Evolutionary conservation across 495 filamentous ascomycete species (phyloP).

Genomic region (Opeltia flavorubescens): DNA sequence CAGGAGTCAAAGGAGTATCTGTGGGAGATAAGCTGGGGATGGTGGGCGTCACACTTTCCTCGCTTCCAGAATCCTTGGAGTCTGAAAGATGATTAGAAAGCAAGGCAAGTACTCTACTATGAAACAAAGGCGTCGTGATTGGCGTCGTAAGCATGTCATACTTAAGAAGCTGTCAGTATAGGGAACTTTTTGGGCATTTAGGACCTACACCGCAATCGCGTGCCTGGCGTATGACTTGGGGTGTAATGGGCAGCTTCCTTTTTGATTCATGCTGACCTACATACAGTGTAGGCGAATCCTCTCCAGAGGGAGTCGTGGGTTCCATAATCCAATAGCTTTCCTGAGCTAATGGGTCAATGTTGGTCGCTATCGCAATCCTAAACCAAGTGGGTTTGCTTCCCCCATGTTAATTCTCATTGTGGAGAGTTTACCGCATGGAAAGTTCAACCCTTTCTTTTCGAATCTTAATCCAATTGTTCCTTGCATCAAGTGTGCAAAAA

Average conservation of each 20-base stretch:
- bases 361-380: no score
- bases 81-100: constrained; percentile 42
- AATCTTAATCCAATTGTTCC: no score
- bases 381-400: no score
- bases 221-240: constrained; percentile 49
- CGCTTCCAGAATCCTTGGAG: constrained; percentile 23
- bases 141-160: constrained; percentile 88
- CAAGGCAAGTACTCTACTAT: constrained; percentile 53
- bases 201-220: constrained; percentile 41
- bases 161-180: constrained; percentile 28
- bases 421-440: no score
- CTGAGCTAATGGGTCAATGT: no score
- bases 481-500: no score
- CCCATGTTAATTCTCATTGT: no score
- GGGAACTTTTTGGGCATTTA: neutral
- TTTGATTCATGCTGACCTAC: constrained; percentile 74
- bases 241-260: constrained; percentile 43
- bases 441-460: no score
- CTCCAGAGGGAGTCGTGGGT: constrained; percentile 23
- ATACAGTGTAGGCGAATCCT: constrained; percentile 51
- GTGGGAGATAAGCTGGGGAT: constrained; percentile 55
- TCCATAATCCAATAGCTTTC: no score
- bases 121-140: constrained; percentile 75
- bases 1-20: constrained; percentile 63
- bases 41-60: constrained; percentile 31